Evolutionary conservation across 2,329 filamentous ascomycete genomes (phyloP).

Genomic region (Fusarium humuli): DNA sequence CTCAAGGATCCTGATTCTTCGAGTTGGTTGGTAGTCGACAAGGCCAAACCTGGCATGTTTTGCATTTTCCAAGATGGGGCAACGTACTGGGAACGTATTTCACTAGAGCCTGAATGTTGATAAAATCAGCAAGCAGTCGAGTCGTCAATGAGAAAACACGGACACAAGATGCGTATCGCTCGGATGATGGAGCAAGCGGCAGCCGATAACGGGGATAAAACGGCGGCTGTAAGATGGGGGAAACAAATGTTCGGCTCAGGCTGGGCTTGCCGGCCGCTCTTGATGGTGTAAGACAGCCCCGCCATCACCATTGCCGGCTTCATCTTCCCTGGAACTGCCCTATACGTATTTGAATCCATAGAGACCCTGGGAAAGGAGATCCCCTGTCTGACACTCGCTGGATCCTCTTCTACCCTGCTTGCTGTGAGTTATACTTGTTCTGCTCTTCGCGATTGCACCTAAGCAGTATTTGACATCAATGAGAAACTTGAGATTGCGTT

Average conservation of each 20-base stretch:
- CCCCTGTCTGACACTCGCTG: slow-evolving; percentile 44
- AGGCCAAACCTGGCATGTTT: slow-evolving; percentile 19
- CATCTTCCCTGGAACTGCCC: slow-evolving; percentile 34
- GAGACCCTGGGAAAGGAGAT: slow-evolving; percentile 34
- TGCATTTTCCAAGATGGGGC: slow-evolving; percentile 23
- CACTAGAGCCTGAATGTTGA: slow-evolving; percentile 7
- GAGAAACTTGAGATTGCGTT: not conserved
- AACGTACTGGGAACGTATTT: slow-evolving; percentile 19
- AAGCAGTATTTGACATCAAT: not conserved
- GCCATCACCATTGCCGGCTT: slow-evolving; percentile 26
- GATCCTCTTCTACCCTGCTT: not conserved
- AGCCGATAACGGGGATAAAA: slow-evolving; percentile 32
- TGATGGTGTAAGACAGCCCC: slow-evolving; percentile 13
- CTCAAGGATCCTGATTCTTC: not conserved
- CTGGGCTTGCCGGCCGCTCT: slow-evolving; percentile 29
- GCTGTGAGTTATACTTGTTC: not conserved
- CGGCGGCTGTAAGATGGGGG: slow-evolving; percentile 19
- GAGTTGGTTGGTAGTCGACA: not conserved
- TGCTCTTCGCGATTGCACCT: not conserved
- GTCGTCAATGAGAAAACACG: slow-evolving; percentile 9
- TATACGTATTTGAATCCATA: slow-evolving; percentile 32
- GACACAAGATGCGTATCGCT: slow-evolving; percentile 22
- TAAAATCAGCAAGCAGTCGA: slow-evolving; percentile 3
- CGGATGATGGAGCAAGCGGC: slow-evolving; percentile 29
- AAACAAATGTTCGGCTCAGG: slow-evolving; percentile 32